These are phyloP conservation scores for Persicaria tinctoria DNA, from an alignment of 148 eudicot genomes.

Conservation along the genomic window DNA sequence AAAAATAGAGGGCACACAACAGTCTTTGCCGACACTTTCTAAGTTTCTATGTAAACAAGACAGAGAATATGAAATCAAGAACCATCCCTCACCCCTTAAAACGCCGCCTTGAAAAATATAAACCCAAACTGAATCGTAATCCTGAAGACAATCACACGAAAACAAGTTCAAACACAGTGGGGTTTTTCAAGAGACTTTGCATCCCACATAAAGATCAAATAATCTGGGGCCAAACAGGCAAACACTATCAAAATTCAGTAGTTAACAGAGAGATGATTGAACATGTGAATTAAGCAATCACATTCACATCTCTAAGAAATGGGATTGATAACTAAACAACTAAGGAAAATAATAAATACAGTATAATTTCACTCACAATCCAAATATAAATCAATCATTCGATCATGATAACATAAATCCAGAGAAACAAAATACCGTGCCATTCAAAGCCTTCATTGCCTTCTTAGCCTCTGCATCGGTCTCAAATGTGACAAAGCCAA, in stretches of 20 bases:
- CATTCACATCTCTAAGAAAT: no score
- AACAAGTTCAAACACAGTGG: neutral
- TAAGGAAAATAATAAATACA: no score
- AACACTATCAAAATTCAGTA: neutral
- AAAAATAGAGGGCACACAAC: neutral
- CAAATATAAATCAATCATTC: neutral
- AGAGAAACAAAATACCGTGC: slow-evolving; percentile 40
- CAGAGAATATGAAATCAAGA: no score
- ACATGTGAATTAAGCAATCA: no score
- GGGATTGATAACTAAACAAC: no score
- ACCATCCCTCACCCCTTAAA: no score
- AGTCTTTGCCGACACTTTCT: neutral
- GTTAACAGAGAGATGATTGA: no score
- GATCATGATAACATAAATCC: neutral
- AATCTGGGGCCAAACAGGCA: neutral
- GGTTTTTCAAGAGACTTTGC: neutral
- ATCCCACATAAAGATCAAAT: neutral
- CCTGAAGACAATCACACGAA: neutral
- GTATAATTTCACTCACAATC: neutral
- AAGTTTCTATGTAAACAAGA: no score
- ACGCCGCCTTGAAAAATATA: neutral
- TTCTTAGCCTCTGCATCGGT: slow-evolving; percentile 53
- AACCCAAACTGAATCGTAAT: neutral
- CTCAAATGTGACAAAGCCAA: slow-evolving; percentile 67
- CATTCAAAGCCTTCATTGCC: slow-evolving; percentile 61